Base-by-base conservation (phyloP, 306 rosid genomes). In the Quercus ilex region DNA sequence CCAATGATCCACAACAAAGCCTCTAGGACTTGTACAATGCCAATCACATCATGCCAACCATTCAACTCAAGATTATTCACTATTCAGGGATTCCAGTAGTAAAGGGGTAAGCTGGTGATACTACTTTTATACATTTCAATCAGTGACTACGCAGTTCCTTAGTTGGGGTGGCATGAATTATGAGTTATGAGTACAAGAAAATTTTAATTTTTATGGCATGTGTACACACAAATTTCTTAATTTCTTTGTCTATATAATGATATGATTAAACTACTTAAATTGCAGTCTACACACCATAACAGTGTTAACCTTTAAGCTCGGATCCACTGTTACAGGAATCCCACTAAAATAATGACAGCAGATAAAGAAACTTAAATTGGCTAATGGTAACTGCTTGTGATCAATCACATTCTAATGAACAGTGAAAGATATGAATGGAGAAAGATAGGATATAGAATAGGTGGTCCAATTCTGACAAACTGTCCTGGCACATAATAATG, bases 311-410 rank as follows among this genome's bases (percentile, higher is more conserved):
- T 23, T 23, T 35, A 10, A 60, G 74, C 55, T 35, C 14, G 81
- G 60, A 63, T 62, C 76, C 31, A 31, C 63, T 71, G 69, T 69
- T 58, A 31, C 74, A 65, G 51, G 53, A 64, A 69, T 78, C 38
- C 73, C 59, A 63, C 56, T 69, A 73, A 77, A 55, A 83, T 56
- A 6, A 75, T n/a, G 26, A 74, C 59, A 6, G 70, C 26, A 75
- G 46, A 71, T 5, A 57, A 81, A 71, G 58, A 65, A 78, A 73
- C n/a, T 11, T 56, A 60, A 56, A 67, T 72, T 30, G 52, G 60
- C 68, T 57, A 55, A 52, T 17, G n/a, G 52, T 74, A 60, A 76
- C 79, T 11, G 23, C 23, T 59, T 52, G 53, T 52, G 43, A 71
- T 72, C 67, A 35, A 58, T 49, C 30, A 69, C 49, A 14, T 31